A percentile compares a stretch with the other conserved stretches of the same genome.
Conservation (phyloP, 306 rosid species). For the Vachellia collinsii region DNA sequence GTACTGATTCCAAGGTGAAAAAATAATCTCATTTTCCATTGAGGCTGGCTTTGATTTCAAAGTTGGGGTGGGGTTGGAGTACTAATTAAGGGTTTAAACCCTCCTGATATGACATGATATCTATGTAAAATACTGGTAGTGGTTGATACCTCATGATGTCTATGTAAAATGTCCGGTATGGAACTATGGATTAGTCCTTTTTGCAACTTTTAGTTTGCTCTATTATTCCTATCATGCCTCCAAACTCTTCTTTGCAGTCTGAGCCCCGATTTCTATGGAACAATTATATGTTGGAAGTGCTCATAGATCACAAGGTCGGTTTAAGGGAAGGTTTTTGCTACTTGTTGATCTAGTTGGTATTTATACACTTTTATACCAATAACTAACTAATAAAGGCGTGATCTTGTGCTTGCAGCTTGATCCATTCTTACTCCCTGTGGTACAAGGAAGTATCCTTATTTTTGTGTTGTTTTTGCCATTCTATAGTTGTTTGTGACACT, state of each 20-base stretch:
- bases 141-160: constrained; percentile 11
- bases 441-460: constrained; percentile 88
- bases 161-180: constrained; percentile 9
- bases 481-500: constrained; percentile 11
- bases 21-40: not conserved
- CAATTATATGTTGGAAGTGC: constrained; percentile 80
- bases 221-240: constrained; percentile 27
- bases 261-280: constrained; percentile 94
- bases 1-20: not conserved
- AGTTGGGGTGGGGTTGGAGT: not conserved
- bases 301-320: constrained; percentile 73
- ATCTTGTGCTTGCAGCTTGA: constrained; percentile 69
- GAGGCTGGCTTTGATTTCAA: not conserved
- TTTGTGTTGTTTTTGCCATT: constrained; percentile 30
- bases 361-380: constrained; percentile 11
- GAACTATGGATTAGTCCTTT: constrained; percentile 19
- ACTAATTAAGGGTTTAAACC: not conserved
- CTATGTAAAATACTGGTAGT: constrained; percentile 4
- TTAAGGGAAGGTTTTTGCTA: constrained; percentile 27
- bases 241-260: constrained; percentile 58
- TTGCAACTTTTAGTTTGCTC: constrained; percentile 22
- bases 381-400: constrained; percentile 33
- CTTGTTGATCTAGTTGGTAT: constrained; percentile 23
- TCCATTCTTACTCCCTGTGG: constrained; percentile 73
- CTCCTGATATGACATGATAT: not conserved